Conservation (phyloP, 306 rosid genomes). For the Castanopsis chinensis region DNA sequence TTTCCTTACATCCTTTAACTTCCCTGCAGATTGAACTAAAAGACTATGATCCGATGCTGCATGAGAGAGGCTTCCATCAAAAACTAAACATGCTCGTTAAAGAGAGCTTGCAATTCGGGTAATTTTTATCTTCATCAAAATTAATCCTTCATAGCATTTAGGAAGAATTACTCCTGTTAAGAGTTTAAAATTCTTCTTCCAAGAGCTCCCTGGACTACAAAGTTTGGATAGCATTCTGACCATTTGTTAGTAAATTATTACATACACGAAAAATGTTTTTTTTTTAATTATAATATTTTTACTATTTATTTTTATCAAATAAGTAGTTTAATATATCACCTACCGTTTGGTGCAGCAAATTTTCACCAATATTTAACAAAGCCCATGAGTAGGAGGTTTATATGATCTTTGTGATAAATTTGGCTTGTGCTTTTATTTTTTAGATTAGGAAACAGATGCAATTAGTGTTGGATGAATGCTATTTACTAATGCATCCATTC, state of each 20-base stretch:
- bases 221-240: neutral
- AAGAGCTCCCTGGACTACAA: neutral
- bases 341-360: too few relatives aligned
- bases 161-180: neutral
- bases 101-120: constrained; percentile 65
- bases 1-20: neutral
- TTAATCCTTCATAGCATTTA: constrained; percentile 21
- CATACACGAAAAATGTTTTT: too few relatives aligned
- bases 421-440: too few relatives aligned
- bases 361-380: too few relatives aligned
- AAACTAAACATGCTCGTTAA: constrained; percentile 59
- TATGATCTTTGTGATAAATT: too few relatives aligned
- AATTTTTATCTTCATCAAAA: constrained; percentile 32
- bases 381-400: too few relatives aligned
- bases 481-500: too few relatives aligned
- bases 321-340: too few relatives aligned
- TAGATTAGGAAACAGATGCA: too few relatives aligned
- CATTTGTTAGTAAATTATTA: neutral
- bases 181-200: neutral
- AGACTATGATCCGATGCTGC: constrained; percentile 69
- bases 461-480: too few relatives aligned
- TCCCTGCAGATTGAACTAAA: constrained; percentile 53
- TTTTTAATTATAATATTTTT: too few relatives aligned
- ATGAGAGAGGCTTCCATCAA: constrained; percentile 78
- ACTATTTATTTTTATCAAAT: too few relatives aligned